A percentile compares a stretch with the other conserved stretches of the same genome.
These are phyloP conservation scores for Apiotrichum domesticum DNA, from an alignment of 1,284 basidiomycete genomes.

Conservation along the genomic window DNA sequence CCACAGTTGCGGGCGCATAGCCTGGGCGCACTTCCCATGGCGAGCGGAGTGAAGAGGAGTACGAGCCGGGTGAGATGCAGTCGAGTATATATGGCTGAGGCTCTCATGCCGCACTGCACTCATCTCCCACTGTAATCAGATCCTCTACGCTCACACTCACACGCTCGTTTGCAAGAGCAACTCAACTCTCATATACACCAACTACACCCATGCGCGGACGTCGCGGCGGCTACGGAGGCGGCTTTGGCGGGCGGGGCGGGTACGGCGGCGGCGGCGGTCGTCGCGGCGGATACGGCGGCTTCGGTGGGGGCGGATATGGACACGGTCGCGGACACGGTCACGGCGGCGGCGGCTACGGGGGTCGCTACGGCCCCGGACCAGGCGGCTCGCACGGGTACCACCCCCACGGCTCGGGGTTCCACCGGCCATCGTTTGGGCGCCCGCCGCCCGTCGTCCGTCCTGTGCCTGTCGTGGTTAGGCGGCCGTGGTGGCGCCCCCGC, in stretches of 20 bases:
- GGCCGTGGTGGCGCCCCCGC: background rate
- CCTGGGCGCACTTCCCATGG: no score
- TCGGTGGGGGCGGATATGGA: background rate
- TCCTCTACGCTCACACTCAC: background rate
- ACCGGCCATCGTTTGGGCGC: background rate
- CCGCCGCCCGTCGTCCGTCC: background rate
- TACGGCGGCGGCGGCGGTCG: background rate
- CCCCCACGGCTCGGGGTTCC: background rate
- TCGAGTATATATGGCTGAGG: no score
- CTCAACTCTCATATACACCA: background rate
- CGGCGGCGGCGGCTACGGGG: slow-evolving; percentile 1
- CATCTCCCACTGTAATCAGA: no score
- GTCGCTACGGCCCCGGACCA: background rate
- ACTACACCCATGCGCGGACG: background rate
- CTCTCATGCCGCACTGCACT: no score
- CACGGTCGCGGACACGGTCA: background rate
- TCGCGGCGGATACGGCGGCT: background rate
- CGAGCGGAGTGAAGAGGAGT: no score
- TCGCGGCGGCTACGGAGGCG: background rate
- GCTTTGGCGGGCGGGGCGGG: background rate
- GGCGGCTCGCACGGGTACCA: background rate
- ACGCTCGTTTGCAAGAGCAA: background rate
- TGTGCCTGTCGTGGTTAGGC: background rate
- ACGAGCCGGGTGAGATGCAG: no score
- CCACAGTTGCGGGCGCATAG: no score